These are phyloP conservation scores for Yamadazyma siamensis DNA, from an alignment of 1,139 yeast species.

Conservation along the genomic window DNA sequence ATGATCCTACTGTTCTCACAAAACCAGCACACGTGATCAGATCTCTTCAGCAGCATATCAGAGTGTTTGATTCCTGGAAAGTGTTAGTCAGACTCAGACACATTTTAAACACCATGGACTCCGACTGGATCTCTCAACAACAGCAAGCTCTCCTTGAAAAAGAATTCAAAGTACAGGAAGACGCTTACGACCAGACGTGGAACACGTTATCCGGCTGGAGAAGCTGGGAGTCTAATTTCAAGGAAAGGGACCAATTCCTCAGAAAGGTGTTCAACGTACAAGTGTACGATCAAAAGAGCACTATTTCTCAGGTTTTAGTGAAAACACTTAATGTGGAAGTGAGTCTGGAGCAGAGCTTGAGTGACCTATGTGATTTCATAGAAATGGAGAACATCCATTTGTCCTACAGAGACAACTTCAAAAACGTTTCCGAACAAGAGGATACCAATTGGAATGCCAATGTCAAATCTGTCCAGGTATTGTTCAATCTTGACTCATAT, in stretches of 20 bases:
- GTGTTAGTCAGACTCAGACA: conserved; percentile 76
- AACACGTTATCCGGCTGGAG: conserved; percentile 77
- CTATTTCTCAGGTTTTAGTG: conserved; percentile 8
- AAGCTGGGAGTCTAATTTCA: conserved; percentile 70
- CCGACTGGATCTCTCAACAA: conserved; percentile 39
- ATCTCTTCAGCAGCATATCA: conserved; percentile 65
- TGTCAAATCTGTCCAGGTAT: conserved; percentile 12
- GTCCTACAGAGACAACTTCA: conserved; percentile 6
- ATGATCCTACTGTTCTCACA: conserved; percentile 87
- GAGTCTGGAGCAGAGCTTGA: conserved; percentile 1
- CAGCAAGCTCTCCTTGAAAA: conserved; percentile 17
- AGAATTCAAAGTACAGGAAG: conserved; percentile 42
- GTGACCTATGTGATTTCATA: conserved; percentile 14
- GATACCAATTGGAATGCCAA: conserved; percentile 13
- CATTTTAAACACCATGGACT: conserved; percentile 59
- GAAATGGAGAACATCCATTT: conserved; percentile 13
- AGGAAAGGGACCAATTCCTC: conserved; percentile 53
- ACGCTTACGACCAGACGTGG: conserved; percentile 54
- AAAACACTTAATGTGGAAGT: conserved; percentile 6
- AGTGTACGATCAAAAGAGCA: conserved; percentile 7
- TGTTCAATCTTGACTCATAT: conserved; percentile 20
- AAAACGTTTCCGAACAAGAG: conserved; percentile 7
- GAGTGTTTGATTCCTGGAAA: conserved; percentile 87
- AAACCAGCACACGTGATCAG: conserved; percentile 82
- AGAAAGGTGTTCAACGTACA: conserved; percentile 32